Base-by-base conservation (phyloP, 176 grass and related monocot genomes). In the Phoenix roebelenii region DNA sequence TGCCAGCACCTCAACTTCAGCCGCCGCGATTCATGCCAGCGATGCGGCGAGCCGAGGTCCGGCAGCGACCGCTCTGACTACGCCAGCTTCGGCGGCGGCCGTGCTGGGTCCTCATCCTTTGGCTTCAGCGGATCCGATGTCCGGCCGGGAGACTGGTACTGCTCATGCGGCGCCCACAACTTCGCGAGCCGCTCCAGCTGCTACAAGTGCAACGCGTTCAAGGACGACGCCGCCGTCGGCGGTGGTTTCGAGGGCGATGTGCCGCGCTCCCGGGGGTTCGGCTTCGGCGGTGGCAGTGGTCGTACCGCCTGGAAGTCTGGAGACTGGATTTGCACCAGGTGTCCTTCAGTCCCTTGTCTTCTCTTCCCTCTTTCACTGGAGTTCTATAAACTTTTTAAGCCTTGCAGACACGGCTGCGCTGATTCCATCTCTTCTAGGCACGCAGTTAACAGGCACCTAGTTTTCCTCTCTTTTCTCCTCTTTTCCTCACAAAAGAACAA, bases 1-100 rank as follows among this genome's bases (percentile, higher is more conserved):
- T 97, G 93, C 87, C 86, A 97, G 80, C 87, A 97, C 73, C 93
- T 97, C 72, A 97, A 97, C 79, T 97, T 97, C 81, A 92, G 93
- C 76, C 77, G 88, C 24, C 73, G 88, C 58, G 94, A 89, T 74
- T 58, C 86, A 16, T 93, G 88, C 82, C 88, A 89, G 76, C 82
- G 85, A 5, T 98, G 88, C n/a, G 67, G 88, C 0, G 94, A 92
- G 51, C 73, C 76, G 0, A 78, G 94, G 23, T 55, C 59, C 9
- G 64, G 78, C 57, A 74, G 80, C 7, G 74, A 54, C 24, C 74
- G 77, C 18, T 66, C 85, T 17, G 86, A 89, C 52, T 84, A 84
- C 26, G 65, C 83, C 18, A 87, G 71, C 80, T 96, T 90, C 9
- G 80, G 79, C 22, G 60, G 83, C 19, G 74, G 77, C 16, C 77